Evolutionary conservation across 257 asterid species (phyloP).

Genomic region (Paraleonurus japonicus): DNA sequence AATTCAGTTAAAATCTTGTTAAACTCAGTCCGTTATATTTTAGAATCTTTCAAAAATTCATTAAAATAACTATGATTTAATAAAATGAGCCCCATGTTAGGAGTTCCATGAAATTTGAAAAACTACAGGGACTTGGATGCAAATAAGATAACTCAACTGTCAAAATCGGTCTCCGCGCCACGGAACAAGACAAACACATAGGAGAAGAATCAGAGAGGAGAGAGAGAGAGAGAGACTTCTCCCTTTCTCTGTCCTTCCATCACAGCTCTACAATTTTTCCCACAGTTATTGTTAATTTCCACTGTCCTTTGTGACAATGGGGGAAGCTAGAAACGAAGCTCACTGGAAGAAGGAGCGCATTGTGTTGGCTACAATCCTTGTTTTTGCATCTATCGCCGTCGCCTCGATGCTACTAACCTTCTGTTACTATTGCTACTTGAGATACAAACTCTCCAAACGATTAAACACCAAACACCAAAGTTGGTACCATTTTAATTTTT

Average conservation of each 20-base stretch:
- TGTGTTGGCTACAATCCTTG: conserved; percentile 46
- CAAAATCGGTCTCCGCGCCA: conserved; percentile 38
- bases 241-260: conserved; percentile 17
- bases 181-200: conserved; percentile 34
- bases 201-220: conserved; percentile 17
- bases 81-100: background rate
- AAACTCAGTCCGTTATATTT: too few relatives aligned
- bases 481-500: conserved; percentile 25
- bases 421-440: conserved; percentile 70
- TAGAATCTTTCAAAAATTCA: too few relatives aligned
- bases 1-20: too few relatives aligned
- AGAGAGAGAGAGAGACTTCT: conserved; percentile 21
- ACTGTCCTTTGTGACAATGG: conserved; percentile 37
- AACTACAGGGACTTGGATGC: background rate
- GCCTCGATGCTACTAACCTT: conserved; percentile 61
- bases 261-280: background rate
- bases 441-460: conserved; percentile 64
- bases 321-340: conserved; percentile 57
- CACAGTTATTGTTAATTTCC: background rate
- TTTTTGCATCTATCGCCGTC: conserved; percentile 61
- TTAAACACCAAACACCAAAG: conserved; percentile 43
- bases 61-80: background rate
- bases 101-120: background rate
- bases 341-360: too few relatives aligned
- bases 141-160: background rate